Conservation (phyloP, 2,329 filamentous ascomycete species). For the Paecilomyces variotii region DNA sequence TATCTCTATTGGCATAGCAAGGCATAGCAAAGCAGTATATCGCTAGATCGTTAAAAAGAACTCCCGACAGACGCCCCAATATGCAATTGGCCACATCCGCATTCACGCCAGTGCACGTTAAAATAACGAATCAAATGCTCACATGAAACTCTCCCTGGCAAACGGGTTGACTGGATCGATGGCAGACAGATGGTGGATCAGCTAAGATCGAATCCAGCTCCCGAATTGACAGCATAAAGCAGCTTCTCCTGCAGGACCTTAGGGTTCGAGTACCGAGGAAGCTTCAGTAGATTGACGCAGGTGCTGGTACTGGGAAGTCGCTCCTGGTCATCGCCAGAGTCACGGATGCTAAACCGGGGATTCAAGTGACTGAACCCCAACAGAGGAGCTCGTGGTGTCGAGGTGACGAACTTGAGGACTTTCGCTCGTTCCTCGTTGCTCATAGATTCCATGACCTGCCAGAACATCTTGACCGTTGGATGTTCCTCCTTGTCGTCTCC, state of each 20-base stretch:
- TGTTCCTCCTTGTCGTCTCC: constrained; percentile 87
- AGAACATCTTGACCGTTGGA: constrained; percentile 77
- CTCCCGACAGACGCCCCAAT: not conserved
- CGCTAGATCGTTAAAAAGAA: not conserved
- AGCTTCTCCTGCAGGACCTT: constrained; percentile 66
- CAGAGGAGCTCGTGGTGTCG: constrained; percentile 80
- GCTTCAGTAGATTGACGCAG: constrained; percentile 88
- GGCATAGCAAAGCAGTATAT: not conserved
- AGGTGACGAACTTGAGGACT: constrained; percentile 92
- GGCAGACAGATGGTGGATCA: constrained; percentile 7
- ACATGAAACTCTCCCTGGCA: not conserved
- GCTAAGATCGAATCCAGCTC: constrained; percentile 79
- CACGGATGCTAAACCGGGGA: constrained; percentile 81
- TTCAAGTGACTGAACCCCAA: constrained; percentile 81
- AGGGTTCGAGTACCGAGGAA: constrained; percentile 70
- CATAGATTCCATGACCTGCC: constrained; percentile 75
- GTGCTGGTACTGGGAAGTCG: constrained; percentile 89
- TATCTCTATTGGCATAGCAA: not conserved
- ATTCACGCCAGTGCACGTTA: not conserved
- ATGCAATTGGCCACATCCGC: not conserved
- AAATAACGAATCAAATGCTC: not conserved
- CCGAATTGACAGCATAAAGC: constrained; percentile 80
- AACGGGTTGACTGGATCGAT: not conserved
- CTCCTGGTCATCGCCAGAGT: constrained; percentile 66
- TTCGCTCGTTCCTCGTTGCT: constrained; percentile 70